Evolutionary conservation across 169 alveolate genomes (phyloP).

Genomic region (Cryptosporidium canis): DNA sequence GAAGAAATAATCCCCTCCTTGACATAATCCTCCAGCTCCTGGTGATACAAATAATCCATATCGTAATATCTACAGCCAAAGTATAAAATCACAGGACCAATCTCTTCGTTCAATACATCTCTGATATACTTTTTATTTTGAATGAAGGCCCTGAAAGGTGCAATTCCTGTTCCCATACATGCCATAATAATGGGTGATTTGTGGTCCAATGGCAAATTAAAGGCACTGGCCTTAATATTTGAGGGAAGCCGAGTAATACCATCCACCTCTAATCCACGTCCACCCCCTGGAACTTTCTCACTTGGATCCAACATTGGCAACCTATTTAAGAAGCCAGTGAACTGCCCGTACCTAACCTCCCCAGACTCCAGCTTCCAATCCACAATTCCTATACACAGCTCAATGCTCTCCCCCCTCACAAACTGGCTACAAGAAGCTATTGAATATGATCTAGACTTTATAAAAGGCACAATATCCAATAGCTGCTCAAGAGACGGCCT

Average conservation of each 20-base stretch:
- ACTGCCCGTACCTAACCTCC: constrained; percentile 43
- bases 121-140: constrained; percentile 74
- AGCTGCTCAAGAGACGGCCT: constrained; percentile 72
- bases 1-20: constrained; percentile 75
- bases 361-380: constrained; percentile 39
- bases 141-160: constrained; percentile 81
- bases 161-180: constrained; percentile 82
- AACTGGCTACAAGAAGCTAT: constrained; percentile 72
- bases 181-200: constrained; percentile 78
- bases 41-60: constrained; percentile 77
- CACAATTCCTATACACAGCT: constrained; percentile 62
- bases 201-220: constrained; percentile 76
- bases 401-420: constrained; percentile 32
- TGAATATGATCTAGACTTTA: constrained; percentile 74
- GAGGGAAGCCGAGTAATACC: constrained; percentile 18
- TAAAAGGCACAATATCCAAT: constrained; percentile 64
- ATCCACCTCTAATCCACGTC: background rate
- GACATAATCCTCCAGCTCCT: constrained; percentile 77
- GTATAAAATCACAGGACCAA: constrained; percentile 77
- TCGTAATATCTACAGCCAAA: constrained; percentile 79
- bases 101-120: constrained; percentile 64
- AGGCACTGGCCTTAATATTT: constrained; percentile 68
- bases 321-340: constrained; percentile 65
- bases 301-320: constrained; percentile 16
- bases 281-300: background rate